Evolutionary conservation across 768 basidiomycete species (phyloP).

Genomic region (Rhizopogon vesiculosus): DNA sequence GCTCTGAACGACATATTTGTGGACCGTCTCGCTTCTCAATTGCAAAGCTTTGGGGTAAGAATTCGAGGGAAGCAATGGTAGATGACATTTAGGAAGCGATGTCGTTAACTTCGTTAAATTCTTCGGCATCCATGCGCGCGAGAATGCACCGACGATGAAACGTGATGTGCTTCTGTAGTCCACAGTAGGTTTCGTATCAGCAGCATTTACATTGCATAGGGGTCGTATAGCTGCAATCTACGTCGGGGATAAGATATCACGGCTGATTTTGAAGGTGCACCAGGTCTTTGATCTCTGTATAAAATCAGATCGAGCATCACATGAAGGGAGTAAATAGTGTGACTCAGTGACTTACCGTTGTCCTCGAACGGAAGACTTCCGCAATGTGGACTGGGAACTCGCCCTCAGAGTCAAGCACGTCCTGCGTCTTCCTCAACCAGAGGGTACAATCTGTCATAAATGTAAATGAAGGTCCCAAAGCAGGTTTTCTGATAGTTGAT

Average conservation of each 20-base stretch:
- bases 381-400: slow-evolving; percentile 26
- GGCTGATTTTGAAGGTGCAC: slow-evolving; percentile 36
- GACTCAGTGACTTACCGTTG: slow-evolving; percentile 31
- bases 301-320: background rate
- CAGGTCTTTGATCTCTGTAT: slow-evolving; percentile 33
- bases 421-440: slow-evolving; percentile 48
- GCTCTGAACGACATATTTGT: no score
- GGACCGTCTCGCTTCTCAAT: no score
- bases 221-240: background rate
- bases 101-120: background rate
- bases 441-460: slow-evolving; percentile 69
- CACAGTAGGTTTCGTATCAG: background rate
- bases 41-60: no score
- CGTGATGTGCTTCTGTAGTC: background rate
- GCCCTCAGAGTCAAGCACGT: slow-evolving; percentile 8
- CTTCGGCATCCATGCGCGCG: background rate
- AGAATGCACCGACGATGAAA: background rate
- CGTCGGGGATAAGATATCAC: slow-evolving; percentile 22
- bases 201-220: no score
- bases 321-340: background rate
- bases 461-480: slow-evolving; percentile 71
- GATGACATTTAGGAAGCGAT: background rate
- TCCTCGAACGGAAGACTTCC: slow-evolving; percentile 41
- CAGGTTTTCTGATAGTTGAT: slow-evolving; percentile 52
- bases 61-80: background rate